These are phyloP conservation scores for Nicotiana attenuata DNA, from an alignment of 257 asterid genomes.

Conservation along the genomic window DNA sequence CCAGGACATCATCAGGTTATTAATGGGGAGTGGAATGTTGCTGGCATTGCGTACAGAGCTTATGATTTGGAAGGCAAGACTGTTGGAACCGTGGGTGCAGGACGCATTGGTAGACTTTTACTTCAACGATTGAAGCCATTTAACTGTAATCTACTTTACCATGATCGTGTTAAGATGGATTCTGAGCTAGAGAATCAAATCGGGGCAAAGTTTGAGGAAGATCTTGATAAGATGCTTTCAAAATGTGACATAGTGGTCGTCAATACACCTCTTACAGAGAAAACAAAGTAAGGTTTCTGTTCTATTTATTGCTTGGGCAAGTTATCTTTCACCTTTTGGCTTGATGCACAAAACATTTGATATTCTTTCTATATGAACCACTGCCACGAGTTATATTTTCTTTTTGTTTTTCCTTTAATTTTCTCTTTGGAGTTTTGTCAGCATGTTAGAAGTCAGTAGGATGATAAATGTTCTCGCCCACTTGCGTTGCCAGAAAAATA, in stretches of 20 bases:
- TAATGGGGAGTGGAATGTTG: slow-evolving; percentile 89
- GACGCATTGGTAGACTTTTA: slow-evolving; percentile 77
- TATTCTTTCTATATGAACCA: not conserved
- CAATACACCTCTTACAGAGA: slow-evolving; percentile 88
- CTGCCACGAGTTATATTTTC: not conserved
- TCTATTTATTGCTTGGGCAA: not conserved
- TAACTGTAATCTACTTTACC: slow-evolving; percentile 82
- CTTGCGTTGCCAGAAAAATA: not conserved
- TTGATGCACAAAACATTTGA: not conserved
- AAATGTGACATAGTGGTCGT: slow-evolving; percentile 89
- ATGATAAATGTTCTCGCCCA: not conserved
- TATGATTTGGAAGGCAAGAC: slow-evolving; percentile 98
- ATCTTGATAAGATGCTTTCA: slow-evolving; percentile 85
- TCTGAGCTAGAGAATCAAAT: slow-evolving; percentile 64
- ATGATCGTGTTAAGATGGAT: slow-evolving; percentile 81
- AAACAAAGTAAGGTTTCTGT: slow-evolving; percentile 56
- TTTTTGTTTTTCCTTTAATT: not conserved
- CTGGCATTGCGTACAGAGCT: slow-evolving; percentile 81
- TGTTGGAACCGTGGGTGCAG: slow-evolving; percentile 99
- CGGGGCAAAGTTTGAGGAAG: slow-evolving; percentile 86
- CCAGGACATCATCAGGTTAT: slow-evolving; percentile 90
- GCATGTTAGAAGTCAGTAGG: not conserved
- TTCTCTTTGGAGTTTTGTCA: not conserved
- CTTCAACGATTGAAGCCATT: slow-evolving; percentile 94
- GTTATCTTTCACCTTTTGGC: not conserved